phyloP scores from a whole-genome alignment of 768 basidiomycete species.

The Tulasnella sp. region DNA sequence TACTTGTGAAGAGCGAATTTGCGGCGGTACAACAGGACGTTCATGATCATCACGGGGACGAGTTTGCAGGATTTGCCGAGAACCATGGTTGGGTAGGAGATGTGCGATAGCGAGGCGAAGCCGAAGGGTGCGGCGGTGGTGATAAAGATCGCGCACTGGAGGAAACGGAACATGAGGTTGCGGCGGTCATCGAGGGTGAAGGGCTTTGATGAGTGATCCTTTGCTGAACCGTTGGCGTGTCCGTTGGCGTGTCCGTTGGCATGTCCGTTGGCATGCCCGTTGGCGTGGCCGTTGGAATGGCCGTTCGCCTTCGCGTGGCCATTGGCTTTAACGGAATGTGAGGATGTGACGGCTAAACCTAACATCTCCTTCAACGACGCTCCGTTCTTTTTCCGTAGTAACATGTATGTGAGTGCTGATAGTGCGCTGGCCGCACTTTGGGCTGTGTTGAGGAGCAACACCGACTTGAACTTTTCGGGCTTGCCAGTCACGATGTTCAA shows the following conservation, averaged over 20 bases:
- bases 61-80: slow-evolving; percentile 99
- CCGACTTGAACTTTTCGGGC: slow-evolving; percentile 67
- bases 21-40: slow-evolving; percentile 89
- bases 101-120: slow-evolving; percentile 89
- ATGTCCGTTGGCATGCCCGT: slow-evolving; percentile 35
- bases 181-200: slow-evolving; percentile 33
- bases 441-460: slow-evolving; percentile 77
- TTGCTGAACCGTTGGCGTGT: slow-evolving; percentile 34
- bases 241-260: slow-evolving; percentile 36
- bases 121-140: slow-evolving; percentile 93
- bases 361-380: slow-evolving; percentile 55
- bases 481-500: slow-evolving; percentile 48
- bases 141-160: slow-evolving; percentile 83
- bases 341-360: slow-evolving; percentile 46
- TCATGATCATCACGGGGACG: slow-evolving; percentile 97
- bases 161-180: slow-evolving; percentile 61
- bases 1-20: slow-evolving; percentile 93
- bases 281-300: slow-evolving; percentile 40
- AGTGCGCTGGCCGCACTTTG: slow-evolving; percentile 76
- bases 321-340: slow-evolving; percentile 29
- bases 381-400: slow-evolving; percentile 52
- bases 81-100: slow-evolving; percentile 98
- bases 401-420: slow-evolving; percentile 73
- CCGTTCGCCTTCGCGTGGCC: slow-evolving; percentile 36
- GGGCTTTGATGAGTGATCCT: slow-evolving; percentile 35